These are phyloP conservation scores for Penicillium samsonianum DNA, from an alignment of 495 filamentous ascomycete genomes.

Conservation along the genomic window DNA sequence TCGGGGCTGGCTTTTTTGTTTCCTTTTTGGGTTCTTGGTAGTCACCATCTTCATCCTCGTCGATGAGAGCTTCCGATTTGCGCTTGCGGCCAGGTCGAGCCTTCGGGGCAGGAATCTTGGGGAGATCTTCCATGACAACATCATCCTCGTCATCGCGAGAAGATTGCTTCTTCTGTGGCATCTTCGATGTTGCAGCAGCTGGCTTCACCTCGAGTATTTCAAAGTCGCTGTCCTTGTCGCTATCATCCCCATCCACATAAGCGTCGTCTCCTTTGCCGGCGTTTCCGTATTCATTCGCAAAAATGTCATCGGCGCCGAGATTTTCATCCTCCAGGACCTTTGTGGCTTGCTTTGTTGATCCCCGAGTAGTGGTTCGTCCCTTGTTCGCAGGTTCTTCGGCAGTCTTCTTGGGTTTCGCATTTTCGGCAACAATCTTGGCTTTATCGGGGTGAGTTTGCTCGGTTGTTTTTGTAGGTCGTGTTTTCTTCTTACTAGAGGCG, in stretches of 20 bases:
- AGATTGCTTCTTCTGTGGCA: constrained; percentile 48
- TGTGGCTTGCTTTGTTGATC: constrained; percentile 34
- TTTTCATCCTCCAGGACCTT: constrained; percentile 57
- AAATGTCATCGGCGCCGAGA: constrained; percentile 74
- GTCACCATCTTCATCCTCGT: constrained; percentile 45
- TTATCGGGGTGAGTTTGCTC: constrained; percentile 19
- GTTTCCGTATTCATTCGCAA: constrained; percentile 63
- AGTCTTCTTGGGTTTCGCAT: constrained; percentile 28
- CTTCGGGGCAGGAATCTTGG: constrained; percentile 36
- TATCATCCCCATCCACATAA: constrained; percentile 65
- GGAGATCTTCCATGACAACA: constrained; percentile 49
- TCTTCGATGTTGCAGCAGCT: constrained; percentile 29
- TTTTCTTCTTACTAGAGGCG: constrained; percentile 56
- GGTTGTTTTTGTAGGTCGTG: constrained; percentile 37
- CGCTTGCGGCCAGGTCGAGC: constrained; percentile 52
- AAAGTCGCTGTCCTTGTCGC: constrained; percentile 54
- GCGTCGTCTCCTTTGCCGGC: constrained; percentile 65
- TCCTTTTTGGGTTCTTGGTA: constrained; percentile 38
- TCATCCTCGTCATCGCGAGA: constrained; percentile 48
- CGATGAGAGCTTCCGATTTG: constrained; percentile 53
- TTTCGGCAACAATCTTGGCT: constrained; percentile 31
- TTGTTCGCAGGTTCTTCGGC: constrained; percentile 31
- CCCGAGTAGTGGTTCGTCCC: constrained; percentile 22
- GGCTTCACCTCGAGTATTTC: constrained; percentile 43
- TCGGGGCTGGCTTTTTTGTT: constrained; percentile 25